These are phyloP conservation scores for Fusarium euwallaceae DNA, from an alignment of 2,329 filamentous ascomycete genomes.

Conservation along the genomic window DNA sequence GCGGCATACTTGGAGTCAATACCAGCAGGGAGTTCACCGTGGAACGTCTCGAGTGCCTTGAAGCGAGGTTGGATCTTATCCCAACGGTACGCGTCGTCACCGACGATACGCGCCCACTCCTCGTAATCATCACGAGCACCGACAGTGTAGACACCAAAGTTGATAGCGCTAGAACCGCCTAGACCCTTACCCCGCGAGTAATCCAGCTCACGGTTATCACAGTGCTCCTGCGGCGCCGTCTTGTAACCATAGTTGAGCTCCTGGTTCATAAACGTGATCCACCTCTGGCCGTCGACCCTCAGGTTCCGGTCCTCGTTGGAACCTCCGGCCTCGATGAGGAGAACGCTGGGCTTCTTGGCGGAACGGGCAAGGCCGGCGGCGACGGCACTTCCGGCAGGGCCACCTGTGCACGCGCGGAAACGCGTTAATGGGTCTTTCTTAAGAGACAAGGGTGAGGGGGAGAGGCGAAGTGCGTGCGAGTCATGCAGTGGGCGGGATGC, in stretches of 20 bases:
- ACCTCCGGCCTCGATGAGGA: conserved; percentile 72
- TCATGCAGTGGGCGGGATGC: not conserved
- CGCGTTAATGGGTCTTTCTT: not conserved
- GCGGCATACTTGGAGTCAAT: conserved; percentile 61
- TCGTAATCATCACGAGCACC: conserved; percentile 73
- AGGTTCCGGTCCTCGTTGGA: conserved; percentile 60
- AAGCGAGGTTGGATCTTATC: conserved; percentile 63
- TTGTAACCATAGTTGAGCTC: conserved; percentile 68
- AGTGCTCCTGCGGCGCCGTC: conserved; percentile 60
- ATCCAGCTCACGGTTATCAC: conserved; percentile 59
- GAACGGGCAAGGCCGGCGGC: conserved; percentile 65
- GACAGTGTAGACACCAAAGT: conserved; percentile 66
- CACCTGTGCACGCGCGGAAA: conserved; percentile 43
- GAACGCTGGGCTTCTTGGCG: conserved; percentile 62
- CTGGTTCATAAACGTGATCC: conserved; percentile 61
- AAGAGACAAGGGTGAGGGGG: not conserved
- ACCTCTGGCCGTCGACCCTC: conserved; percentile 68
- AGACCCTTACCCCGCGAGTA: conserved; percentile 65
- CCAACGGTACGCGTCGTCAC: conserved; percentile 69
- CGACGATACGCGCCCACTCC: conserved; percentile 68
- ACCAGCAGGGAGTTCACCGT: conserved; percentile 54
- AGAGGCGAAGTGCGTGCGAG: not conserved
- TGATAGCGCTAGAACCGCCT: conserved; percentile 66
- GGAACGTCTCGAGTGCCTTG: conserved; percentile 67
- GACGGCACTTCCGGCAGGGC: conserved; percentile 70